Evolutionary conservation across 129 eudicot genomes (phyloP).

Genomic region (Arctium lappa): DNA sequence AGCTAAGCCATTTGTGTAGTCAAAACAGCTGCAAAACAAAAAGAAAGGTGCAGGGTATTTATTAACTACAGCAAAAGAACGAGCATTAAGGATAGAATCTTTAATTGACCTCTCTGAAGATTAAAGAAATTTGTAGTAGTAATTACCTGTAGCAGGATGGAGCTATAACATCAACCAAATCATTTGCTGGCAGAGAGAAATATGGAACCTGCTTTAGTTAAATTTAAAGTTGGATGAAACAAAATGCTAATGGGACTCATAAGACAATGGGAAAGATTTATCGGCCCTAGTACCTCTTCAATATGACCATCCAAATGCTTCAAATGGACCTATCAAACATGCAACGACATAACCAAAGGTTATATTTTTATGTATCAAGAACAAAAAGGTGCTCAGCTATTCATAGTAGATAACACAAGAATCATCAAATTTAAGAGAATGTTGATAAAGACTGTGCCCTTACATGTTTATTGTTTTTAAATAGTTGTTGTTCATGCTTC

Average conservation of each 20-base stretch:
- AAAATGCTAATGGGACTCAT: slow-evolving; percentile 7
- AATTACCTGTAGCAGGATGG: slow-evolving; percentile 96
- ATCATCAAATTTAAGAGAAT: not conserved
- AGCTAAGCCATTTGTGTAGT: slow-evolving; percentile 97
- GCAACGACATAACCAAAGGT: not conserved
- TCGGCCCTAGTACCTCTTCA: slow-evolving; percentile 68
- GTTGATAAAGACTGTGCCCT: not conserved
- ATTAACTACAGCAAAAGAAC: slow-evolving; percentile 1
- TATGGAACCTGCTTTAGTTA: slow-evolving; percentile 87
- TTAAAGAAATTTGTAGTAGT: slow-evolving; percentile 5
- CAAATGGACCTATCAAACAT: slow-evolving; percentile 72
- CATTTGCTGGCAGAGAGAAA: slow-evolving; percentile 98
- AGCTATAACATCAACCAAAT: slow-evolving; percentile 92
- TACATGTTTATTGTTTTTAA: too few relatives aligned
- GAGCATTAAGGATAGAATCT: not conserved
- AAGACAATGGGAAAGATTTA: slow-evolving; percentile 1
- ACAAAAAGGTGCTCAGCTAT: not conserved
- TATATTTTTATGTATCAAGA: not conserved
- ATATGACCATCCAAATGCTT: slow-evolving; percentile 97
- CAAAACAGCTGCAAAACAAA: slow-evolving; percentile 78
- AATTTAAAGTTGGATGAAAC: slow-evolving; percentile 27
- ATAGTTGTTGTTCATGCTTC: too few relatives aligned
- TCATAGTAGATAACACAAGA: not conserved
- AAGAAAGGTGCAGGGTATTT: slow-evolving; percentile 2
- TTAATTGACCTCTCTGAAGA: not conserved